These are phyloP conservation scores for Zasmidium angulare DNA, from an alignment of 2,329 filamentous ascomycete genomes.

Conservation along the genomic window DNA sequence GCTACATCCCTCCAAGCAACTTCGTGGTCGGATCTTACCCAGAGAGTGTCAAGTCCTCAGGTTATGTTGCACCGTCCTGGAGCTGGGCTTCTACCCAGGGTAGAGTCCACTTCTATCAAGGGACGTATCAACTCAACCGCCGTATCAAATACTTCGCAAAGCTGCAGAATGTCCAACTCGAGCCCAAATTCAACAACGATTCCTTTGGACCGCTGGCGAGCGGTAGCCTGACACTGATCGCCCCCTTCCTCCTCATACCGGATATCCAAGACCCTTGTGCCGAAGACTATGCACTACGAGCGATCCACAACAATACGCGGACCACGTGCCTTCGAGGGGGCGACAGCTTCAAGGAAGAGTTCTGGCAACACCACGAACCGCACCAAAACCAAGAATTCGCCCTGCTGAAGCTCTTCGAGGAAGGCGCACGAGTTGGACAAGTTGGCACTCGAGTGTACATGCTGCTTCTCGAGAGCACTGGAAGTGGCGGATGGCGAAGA, in stretches of 20 bases:
- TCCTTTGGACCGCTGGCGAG: neutral
- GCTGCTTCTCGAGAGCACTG: constrained; percentile 13
- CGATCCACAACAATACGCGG: neutral
- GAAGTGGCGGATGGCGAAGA: neutral
- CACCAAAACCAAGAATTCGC: constrained; percentile 6
- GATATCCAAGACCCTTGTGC: neutral
- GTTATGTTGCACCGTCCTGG: constrained; percentile 14
- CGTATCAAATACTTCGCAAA: neutral
- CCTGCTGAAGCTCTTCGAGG: constrained; percentile 3
- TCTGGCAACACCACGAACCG: constrained; percentile 7
- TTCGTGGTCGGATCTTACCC: neutral
- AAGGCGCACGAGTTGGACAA: neutral
- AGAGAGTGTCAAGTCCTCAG: neutral
- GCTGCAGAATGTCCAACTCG: constrained; percentile 1
- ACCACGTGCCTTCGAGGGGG: neutral
- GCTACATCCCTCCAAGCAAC: neutral
- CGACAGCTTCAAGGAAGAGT: constrained; percentile 1
- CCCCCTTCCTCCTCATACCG: neutral
- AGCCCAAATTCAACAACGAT: neutral
- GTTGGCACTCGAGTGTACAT: neutral
- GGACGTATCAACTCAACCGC: neutral
- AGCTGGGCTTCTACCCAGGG: constrained; percentile 10
- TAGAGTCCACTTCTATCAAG: neutral
- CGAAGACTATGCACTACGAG: neutral
- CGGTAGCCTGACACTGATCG: neutral